These are phyloP conservation scores for Penicillium psychrosexuale DNA, from an alignment of 2,329 filamentous ascomycete genomes.

Conservation along the genomic window DNA sequence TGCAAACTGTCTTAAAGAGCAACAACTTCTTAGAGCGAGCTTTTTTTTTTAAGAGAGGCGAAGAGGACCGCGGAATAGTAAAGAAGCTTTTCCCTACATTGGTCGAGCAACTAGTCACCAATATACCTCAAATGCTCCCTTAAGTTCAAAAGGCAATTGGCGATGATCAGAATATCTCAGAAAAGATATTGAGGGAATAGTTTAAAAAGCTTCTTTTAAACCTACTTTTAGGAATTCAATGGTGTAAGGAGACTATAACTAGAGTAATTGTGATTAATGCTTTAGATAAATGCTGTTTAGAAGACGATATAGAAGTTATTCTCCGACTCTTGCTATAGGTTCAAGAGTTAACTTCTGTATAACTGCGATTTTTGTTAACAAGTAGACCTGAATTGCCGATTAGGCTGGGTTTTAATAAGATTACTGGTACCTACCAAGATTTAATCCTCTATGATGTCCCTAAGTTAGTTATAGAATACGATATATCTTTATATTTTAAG, in stretches of 20 bases:
- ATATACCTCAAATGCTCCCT: constrained; percentile 29
- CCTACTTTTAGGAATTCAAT: constrained; percentile 18
- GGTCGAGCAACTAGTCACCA: constrained; percentile 28
- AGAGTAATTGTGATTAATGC: constrained; percentile 27
- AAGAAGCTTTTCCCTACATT: constrained; percentile 18
- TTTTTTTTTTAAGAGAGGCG: not conserved
- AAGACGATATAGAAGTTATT: constrained; percentile 22
- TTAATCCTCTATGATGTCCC: constrained; percentile 26
- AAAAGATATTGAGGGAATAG: constrained; percentile 26
- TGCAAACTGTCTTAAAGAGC: not conserved
- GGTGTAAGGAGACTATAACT: not conserved
- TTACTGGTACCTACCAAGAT: constrained; percentile 19
- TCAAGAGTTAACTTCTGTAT: constrained; percentile 12
- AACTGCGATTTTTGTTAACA: constrained; percentile 26
- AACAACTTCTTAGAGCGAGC: not conserved
- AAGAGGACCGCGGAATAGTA: not conserved
- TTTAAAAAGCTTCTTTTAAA: constrained; percentile 29
- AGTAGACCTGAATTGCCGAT: constrained; percentile 32
- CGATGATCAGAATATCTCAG: constrained; percentile 25
- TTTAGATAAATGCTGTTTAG: constrained; percentile 29
- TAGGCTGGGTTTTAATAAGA: not conserved
- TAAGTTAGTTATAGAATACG: constrained; percentile 19
- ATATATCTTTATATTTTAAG: constrained; percentile 23
- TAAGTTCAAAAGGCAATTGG: constrained; percentile 21
- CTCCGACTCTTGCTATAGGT: constrained; percentile 21